Percentiles rank a stretch among this genome's conserved stretches.
These are phyloP conservation scores for Plasmodium reichenowi DNA, from an alignment of 169 alveolate species.

Conservation along the genomic window DNA sequence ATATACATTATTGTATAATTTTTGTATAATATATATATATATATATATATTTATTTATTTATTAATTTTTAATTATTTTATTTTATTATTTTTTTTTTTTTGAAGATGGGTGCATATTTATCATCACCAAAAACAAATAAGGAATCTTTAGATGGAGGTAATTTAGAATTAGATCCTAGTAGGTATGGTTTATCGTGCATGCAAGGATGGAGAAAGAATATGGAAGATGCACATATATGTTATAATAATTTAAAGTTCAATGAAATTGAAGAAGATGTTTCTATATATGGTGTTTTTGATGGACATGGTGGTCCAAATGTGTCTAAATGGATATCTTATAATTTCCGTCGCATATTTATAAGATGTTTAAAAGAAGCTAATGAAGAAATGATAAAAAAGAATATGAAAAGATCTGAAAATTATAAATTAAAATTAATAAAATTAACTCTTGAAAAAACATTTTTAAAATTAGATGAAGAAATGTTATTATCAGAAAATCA, in stretches of 20 bases:
- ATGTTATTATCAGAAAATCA: conserved; percentile 78
- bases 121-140: conserved; percentile 92
- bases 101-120: conserved; percentile 92
- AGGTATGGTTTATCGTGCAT: conserved; percentile 91
- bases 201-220: conserved; percentile 97
- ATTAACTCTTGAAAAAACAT: conserved; percentile 78
- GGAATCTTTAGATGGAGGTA: conserved; percentile 89
- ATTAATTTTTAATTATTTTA: not conserved
- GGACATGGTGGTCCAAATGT: conserved; percentile 99
- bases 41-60: not conserved
- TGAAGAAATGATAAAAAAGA: conserved; percentile 52
- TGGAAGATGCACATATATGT: conserved; percentile 96
- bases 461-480: conserved; percentile 83
- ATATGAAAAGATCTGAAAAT: conserved; percentile 49
- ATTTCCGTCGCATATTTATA: conserved; percentile 85
- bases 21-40: not conserved
- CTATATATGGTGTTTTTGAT: conserved; percentile 97
- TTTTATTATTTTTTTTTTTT: not conserved
- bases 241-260: conserved; percentile 58
- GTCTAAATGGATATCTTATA: conserved; percentile 92
- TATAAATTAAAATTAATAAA: conserved; percentile 66
- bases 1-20: not conserved
- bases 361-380: conserved; percentile 69
- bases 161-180: conserved; percentile 83
- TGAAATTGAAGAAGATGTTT: conserved; percentile 78